These are phyloP conservation scores for Fusarium nanum DNA, from an alignment of 2,329 filamentous ascomycete species.

Conservation along the genomic window DNA sequence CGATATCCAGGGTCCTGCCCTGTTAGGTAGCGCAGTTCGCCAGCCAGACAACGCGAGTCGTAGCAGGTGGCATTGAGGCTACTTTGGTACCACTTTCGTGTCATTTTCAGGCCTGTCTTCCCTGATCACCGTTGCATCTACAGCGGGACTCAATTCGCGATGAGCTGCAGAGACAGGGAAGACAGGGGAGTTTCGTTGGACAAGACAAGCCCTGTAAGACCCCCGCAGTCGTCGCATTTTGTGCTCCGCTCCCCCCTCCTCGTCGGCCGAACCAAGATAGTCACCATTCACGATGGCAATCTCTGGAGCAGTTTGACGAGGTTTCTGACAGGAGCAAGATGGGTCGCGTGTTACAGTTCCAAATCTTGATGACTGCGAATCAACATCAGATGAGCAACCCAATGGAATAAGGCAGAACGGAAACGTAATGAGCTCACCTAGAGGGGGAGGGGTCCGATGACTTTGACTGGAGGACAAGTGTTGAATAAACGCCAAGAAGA, in stretches of 20 bases:
- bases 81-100: conserved; percentile 27
- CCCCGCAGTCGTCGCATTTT: conserved; percentile 34
- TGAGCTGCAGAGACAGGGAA: conserved; percentile 34
- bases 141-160: conserved; percentile 31
- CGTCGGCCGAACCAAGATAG: conserved; percentile 38
- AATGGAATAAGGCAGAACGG: conserved; percentile 9
- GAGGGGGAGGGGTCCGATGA: conserved; percentile 22
- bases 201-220: conserved; percentile 24
- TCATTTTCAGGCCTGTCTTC: conserved; percentile 31
- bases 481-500: conserved; percentile 30
- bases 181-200: conserved; percentile 30
- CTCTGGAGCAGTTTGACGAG: conserved; percentile 5
- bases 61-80: conserved; percentile 25
- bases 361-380: conserved; percentile 2
- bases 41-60: conserved; percentile 32
- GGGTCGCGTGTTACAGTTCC: background rate
- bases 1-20: conserved; percentile 41
- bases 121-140: conserved; percentile 43
- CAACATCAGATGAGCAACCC: conserved; percentile 7
- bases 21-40: conserved; percentile 28
- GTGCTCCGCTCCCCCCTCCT: conserved; percentile 36
- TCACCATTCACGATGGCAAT: conserved; percentile 25
- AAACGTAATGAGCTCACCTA: conserved; percentile 40
- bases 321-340: conserved; percentile 1
- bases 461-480: conserved; percentile 15